Conservation (phyloP, 169 alveolate species). For the Plasmodium ovale region DNA sequence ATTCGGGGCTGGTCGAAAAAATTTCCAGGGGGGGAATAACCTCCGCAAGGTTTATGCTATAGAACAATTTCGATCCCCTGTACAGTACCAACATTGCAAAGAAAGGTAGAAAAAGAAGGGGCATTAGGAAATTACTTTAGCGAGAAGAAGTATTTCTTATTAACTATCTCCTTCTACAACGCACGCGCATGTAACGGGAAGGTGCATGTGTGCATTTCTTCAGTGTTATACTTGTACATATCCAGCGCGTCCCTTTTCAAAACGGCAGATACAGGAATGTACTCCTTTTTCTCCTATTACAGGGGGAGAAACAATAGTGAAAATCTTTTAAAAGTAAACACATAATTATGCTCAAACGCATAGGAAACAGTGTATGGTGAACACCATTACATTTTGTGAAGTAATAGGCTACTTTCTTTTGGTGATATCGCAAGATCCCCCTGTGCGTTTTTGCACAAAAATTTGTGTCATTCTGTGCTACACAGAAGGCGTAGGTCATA, state of each 20-base stretch:
- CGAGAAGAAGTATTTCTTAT: too few relatives aligned
- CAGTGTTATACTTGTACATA: constrained; percentile 56
- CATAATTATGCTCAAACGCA: too few relatives aligned
- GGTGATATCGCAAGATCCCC: constrained; percentile 59
- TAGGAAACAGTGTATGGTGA: too few relatives aligned
- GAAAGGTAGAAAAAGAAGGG: too few relatives aligned
- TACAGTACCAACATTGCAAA: too few relatives aligned
- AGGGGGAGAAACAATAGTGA: background rate
- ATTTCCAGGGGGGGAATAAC: constrained; percentile 51
- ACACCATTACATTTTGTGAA: too few relatives aligned
- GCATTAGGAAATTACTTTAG: too few relatives aligned
- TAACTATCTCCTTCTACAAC: too few relatives aligned
- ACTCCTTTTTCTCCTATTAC: constrained; percentile 39
- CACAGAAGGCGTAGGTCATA: constrained; percentile 5
- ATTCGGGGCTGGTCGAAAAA: constrained; percentile 63
- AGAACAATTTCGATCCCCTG: constrained; percentile 59
- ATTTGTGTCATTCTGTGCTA: constrained; percentile 19
- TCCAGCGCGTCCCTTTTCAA: constrained; percentile 41
- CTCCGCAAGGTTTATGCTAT: constrained; percentile 23
- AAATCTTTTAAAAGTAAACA: too few relatives aligned
- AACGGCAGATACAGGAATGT: constrained; percentile 42
- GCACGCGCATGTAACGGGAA: too few relatives aligned
- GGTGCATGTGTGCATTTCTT: too few relatives aligned
- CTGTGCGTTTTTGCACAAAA: constrained; percentile 56
- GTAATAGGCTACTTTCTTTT: constrained; percentile 65